These are phyloP conservation scores for Clarireedia paspali DNA, from an alignment of 2,329 filamentous ascomycete species.

Conservation along the genomic window DNA sequence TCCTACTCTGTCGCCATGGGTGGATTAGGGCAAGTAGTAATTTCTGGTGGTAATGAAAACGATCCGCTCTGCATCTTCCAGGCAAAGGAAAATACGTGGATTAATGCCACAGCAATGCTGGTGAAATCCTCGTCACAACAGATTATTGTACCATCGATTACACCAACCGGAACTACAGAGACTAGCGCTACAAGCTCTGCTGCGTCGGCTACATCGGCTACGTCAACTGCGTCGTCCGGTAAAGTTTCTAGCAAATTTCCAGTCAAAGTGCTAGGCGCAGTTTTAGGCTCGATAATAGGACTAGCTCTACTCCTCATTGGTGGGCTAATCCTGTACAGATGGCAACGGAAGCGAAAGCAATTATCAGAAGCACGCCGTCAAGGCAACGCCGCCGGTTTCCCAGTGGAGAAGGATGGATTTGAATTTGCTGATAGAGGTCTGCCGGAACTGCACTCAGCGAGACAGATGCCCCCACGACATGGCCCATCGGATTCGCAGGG, in stretches of 20 bases:
- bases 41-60: conserved; percentile 60
- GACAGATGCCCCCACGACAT: conserved; percentile 34
- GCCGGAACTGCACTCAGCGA: conserved; percentile 30
- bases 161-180: conserved; percentile 11
- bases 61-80: conserved; percentile 73
- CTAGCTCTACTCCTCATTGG: conserved; percentile 43
- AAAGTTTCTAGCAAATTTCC: conserved; percentile 28
- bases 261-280: conserved; percentile 67
- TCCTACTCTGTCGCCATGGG: conserved; percentile 65
- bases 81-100: conserved; percentile 67
- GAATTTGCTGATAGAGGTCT: conserved; percentile 39
- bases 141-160: conserved; percentile 2
- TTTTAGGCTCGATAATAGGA: conserved; percentile 73
- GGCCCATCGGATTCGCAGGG: conserved; percentile 44
- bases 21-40: conserved; percentile 58
- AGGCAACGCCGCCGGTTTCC: conserved; percentile 36
- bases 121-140: conserved; percentile 15
- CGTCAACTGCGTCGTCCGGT: conserved; percentile 10
- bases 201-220: conserved; percentile 21
- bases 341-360: conserved; percentile 48
- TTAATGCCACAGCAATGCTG: conserved; percentile 49
- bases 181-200: conserved; percentile 25
- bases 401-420: conserved; percentile 52
- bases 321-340: conserved; percentile 60
- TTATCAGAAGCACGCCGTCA: conserved; percentile 41